Evolutionary conservation across 768 basidiomycete species (phyloP), one percentile per base, ranked within the genome.

Genomic region (Russula ochroleuca): DNA sequence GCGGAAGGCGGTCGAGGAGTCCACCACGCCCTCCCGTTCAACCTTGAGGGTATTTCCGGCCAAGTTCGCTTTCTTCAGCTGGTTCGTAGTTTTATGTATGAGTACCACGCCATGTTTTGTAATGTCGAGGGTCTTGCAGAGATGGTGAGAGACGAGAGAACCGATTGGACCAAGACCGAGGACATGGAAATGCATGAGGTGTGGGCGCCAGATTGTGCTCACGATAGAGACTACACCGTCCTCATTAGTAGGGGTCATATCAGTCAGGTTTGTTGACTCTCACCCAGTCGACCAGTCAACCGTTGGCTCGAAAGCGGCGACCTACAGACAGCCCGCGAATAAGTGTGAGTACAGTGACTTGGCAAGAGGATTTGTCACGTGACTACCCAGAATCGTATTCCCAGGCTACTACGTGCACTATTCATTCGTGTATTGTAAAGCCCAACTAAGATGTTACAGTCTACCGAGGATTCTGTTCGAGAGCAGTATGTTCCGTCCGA

Each of bases 81-180:
- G 75, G n/a, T 70, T 69, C 5, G 73, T 68, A 2, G 75, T 79
- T 69, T 81, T 85, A 75, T 90, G 83, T 61, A 97, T 83, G 71
- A 94, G 83, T 28, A 83, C 82, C 70, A 96, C 78, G 48, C 81
- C 72, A 68, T 85, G 79, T 17, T 75, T 69, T n/a, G 63, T 41
- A 13, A 72, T 64, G 21, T 84, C 79, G 56, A 91, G 77, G 58
- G 78, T 74, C 55, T 78, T 79, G 45, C 90, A 86, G 45, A 98
- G 82, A 72, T 95, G 83, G 73, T 88, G 84, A 17, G 94, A 82
- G 67, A 98, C 67, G 63, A 98, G 84, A 33, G 85, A 84, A 59
- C 95, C 95, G 66, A 96, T 83, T 49, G 92, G 81, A 54, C 93
- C 93, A 47, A 93, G 74, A 68, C 94, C 93, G 66, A 91, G 80